These are phyloP conservation scores for Arachnomyces sp. DNA, from an alignment of 2,329 filamentous ascomycete genomes.

Conservation along the genomic window DNA sequence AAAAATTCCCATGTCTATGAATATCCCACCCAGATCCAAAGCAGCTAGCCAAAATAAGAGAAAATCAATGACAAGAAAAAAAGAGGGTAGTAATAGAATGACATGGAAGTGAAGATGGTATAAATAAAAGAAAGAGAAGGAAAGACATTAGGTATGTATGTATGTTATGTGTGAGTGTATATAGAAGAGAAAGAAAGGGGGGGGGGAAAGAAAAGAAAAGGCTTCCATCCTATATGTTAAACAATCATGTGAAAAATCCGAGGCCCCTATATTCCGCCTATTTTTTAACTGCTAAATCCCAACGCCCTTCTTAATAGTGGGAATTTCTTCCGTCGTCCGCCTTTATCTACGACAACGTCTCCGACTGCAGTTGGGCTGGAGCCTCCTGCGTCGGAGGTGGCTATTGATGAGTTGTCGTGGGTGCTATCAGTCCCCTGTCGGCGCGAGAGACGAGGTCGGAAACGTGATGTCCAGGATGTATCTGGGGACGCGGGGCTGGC, in stretches of 20 bases:
- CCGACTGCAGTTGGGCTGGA: slow-evolving; percentile 4
- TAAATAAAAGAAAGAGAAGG: neutral
- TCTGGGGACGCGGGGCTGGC: no score
- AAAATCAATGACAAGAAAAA: neutral
- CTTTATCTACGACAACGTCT: slow-evolving; percentile 26
- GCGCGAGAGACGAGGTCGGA: slow-evolving; percentile 5
- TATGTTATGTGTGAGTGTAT: no score
- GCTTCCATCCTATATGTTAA: no score
- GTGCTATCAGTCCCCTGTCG: slow-evolving; percentile 6
- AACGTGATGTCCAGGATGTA: slow-evolving; percentile 7
- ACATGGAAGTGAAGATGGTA: neutral
- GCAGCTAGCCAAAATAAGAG: neutral
- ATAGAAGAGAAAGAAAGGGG: no score
- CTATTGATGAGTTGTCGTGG: no score
- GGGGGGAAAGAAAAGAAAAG: no score
- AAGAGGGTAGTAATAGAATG: neutral
- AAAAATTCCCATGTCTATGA: neutral
- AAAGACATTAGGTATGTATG: neutral
- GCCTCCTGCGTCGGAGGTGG: no score
- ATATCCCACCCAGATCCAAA: neutral
- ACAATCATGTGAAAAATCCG: no score
- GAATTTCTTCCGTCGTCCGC: slow-evolving; percentile 40
- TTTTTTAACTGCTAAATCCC: slow-evolving; percentile 26
- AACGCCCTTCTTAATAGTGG: slow-evolving; percentile 38
- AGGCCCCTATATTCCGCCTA: no score